These are phyloP conservation scores for Patellifolia procumbens DNA, from an alignment of 179 eudicot species.

Conservation along the genomic window DNA sequence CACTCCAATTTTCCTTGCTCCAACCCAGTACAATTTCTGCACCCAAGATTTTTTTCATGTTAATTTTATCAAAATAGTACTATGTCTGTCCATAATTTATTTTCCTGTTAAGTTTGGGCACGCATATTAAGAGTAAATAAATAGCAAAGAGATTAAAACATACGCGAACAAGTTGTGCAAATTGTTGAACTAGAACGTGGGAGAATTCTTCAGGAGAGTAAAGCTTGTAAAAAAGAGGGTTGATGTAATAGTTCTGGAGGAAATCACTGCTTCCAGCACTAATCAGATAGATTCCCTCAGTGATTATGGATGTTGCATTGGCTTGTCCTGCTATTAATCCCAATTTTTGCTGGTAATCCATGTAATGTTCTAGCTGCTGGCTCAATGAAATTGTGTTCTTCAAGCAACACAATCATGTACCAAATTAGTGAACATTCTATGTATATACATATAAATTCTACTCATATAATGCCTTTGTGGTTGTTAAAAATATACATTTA, in stretches of 20 bases:
- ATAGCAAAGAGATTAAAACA: too few relatives aligned
- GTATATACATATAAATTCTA: too few relatives aligned
- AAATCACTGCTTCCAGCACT: constrained; percentile 94
- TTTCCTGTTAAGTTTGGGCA: too few relatives aligned
- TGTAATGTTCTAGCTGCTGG: constrained; percentile 65
- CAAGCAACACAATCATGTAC: constrained; percentile 1
- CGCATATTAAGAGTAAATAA: too few relatives aligned
- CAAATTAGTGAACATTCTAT: not conserved
- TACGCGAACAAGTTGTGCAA: constrained; percentile 67
- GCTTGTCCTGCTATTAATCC: constrained; percentile 51
- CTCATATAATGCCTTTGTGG: too few relatives aligned
- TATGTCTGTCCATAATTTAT: too few relatives aligned
- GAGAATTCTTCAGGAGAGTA: constrained; percentile 76
- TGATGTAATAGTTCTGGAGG: constrained; percentile 84
- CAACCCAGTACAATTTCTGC: constrained; percentile 73
- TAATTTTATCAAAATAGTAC: too few relatives aligned
- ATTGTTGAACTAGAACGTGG: constrained; percentile 58
- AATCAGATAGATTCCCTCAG: constrained; percentile 58
- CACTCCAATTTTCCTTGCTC: constrained; percentile 93
- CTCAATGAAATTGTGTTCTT: constrained; percentile 69
- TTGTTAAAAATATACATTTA: too few relatives aligned
- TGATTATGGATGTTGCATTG: constrained; percentile 67
- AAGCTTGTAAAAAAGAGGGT: constrained; percentile 67
- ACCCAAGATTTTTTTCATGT: too few relatives aligned
- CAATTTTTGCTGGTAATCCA: constrained; percentile 70